Conservation (phyloP, 2,329 filamentous ascomycete genomes). For the Clonostachys chloroleuca region DNA sequence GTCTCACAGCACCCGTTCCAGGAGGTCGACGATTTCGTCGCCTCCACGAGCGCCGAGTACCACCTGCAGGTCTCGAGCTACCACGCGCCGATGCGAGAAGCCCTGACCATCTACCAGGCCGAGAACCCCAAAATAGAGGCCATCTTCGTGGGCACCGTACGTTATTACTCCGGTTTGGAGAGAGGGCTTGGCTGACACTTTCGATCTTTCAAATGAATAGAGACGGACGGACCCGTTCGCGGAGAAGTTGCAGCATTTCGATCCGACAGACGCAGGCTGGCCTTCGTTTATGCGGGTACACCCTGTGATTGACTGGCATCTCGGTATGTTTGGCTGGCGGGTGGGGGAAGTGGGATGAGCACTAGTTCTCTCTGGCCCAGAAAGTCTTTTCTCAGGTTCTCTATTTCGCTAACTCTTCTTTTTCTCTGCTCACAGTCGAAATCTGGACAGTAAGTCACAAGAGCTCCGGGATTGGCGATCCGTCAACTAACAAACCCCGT, state of each 20-base stretch:
- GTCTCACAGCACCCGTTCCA: constrained; percentile 78
- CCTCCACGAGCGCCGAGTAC: constrained; percentile 60
- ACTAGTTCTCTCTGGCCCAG: too few species aligned
- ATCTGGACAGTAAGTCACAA: constrained; percentile 76
- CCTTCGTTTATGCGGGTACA: constrained; percentile 89
- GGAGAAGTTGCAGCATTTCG: constrained; percentile 72
- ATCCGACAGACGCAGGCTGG: constrained; percentile 85
- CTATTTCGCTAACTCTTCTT: neutral
- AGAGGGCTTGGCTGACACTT: too few species aligned
- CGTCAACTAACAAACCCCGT: neutral
- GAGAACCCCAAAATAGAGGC: constrained; percentile 63
- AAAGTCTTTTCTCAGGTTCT: neutral
- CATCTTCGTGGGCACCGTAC: constrained; percentile 49
- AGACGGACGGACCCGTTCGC: constrained; percentile 91
- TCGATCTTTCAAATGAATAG: too few species aligned
- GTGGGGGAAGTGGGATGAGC: neutral
- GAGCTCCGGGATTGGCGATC: neutral
- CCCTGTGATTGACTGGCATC: constrained; percentile 97
- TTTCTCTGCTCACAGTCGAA: constrained; percentile 41
- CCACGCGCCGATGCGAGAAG: constrained; percentile 73
- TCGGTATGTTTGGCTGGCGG: constrained; percentile 32
- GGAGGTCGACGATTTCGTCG: constrained; percentile 83
- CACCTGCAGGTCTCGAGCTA: constrained; percentile 74
- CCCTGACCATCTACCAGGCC: constrained; percentile 71
- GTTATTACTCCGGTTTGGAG: too few species aligned